Evolutionary conservation across 495 filamentous ascomycete genomes (phyloP).

Genomic region (Penicillium turbatum): DNA sequence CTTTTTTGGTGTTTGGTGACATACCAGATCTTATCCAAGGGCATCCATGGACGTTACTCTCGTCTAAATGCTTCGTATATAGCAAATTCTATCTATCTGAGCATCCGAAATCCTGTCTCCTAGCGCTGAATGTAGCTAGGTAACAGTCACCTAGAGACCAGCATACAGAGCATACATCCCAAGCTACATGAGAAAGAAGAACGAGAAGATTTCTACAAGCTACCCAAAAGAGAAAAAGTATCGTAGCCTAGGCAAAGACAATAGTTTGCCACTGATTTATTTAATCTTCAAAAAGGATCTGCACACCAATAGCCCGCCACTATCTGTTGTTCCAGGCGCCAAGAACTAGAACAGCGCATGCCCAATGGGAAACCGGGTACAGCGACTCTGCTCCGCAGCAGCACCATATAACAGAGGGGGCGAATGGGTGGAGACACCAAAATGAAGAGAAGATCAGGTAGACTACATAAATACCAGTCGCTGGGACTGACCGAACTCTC

Average conservation of each 20-base stretch:
- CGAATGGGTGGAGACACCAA: neutral
- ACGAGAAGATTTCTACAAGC: neutral
- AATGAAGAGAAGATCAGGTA: conserved; percentile 10
- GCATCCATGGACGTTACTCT: no score
- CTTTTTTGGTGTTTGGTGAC: no score
- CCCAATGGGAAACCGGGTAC: neutral
- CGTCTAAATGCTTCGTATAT: no score
- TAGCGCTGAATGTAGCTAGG: no score
- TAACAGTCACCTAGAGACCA: no score
- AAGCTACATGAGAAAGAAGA: no score
- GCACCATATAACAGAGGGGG: neutral
- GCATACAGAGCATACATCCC: no score
- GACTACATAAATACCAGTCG: conserved; percentile 13
- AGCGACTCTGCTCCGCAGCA: neutral
- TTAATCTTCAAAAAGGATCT: conserved; percentile 8
- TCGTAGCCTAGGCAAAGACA: conserved; percentile 19
- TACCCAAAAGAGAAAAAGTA: neutral
- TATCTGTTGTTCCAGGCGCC: neutral
- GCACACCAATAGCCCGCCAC: neutral
- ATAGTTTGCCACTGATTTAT: conserved; percentile 22
- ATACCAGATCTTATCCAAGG: no score
- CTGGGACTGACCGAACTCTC: neutral
- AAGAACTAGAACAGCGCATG: neutral
- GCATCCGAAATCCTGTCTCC: no score
- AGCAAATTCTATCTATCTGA: no score